A percentile compares a stretch with the other conserved stretches of the same genome.
Evolutionary conservation across 768 basidiomycete species (phyloP).

Genomic region (Phlebiopsis flavidoalba): DNA sequence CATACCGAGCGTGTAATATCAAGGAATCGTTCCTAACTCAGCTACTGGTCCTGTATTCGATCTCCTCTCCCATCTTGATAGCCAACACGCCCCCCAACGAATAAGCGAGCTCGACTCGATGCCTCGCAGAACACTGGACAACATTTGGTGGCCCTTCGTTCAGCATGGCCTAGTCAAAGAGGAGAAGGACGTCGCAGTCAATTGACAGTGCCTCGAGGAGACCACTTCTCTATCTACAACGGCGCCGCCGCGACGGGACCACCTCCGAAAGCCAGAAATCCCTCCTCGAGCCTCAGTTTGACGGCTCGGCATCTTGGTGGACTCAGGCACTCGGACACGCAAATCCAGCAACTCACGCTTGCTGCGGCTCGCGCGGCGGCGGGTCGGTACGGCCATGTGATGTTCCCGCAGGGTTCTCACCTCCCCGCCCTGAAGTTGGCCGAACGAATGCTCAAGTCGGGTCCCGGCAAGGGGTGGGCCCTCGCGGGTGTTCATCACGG

Average conservation of each 20-base stretch:
- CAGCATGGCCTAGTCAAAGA: slow-evolving; percentile 74
- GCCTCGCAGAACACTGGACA: slow-evolving; percentile 69
- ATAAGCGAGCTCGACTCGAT: slow-evolving; percentile 73
- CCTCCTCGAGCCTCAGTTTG: slow-evolving; percentile 60
- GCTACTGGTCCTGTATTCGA: slow-evolving; percentile 35
- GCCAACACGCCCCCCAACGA: slow-evolving; percentile 50
- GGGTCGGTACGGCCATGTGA: slow-evolving; percentile 94
- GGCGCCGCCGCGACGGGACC: slow-evolving; percentile 9
- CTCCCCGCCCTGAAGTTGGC: slow-evolving; percentile 80
- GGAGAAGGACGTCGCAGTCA: slow-evolving; percentile 74
- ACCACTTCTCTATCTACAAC: slow-evolving; percentile 77
- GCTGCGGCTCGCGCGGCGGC: slow-evolving; percentile 89
- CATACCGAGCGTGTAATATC: slow-evolving; percentile 74
- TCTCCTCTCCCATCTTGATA: slow-evolving; percentile 55
- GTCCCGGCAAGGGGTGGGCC: slow-evolving; percentile 93
- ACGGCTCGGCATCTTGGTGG: slow-evolving; percentile 98
- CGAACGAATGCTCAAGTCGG: slow-evolving; percentile 66
- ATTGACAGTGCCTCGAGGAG: slow-evolving; percentile 87
- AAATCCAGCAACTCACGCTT: slow-evolving; percentile 64
- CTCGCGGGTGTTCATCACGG: slow-evolving; percentile 84
- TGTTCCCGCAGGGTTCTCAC: slow-evolving; percentile 89
- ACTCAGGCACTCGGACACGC: slow-evolving; percentile 90
- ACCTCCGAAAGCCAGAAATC: slow-evolving; percentile 25
- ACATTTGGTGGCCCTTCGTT: slow-evolving; percentile 97
- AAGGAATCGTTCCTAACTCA: slow-evolving; percentile 34